Evolutionary conservation across 2,329 filamentous ascomycete genomes (phyloP).

Genomic region (Grosmannia huntii): DNA sequence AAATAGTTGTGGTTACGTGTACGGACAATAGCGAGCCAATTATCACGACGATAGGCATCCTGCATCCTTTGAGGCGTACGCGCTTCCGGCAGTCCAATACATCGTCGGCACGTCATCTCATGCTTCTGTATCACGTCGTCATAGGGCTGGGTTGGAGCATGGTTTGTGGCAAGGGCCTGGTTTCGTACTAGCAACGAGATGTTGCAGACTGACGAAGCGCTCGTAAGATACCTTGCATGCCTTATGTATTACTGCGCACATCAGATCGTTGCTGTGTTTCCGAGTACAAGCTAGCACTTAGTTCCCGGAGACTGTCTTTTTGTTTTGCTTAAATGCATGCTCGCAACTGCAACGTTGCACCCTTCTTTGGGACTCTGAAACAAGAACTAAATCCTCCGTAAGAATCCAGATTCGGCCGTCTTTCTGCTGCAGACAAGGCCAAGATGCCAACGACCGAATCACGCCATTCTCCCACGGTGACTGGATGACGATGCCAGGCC

Average conservation of each 20-base stretch:
- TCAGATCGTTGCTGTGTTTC: background rate
- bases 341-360: no score
- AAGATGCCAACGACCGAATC: no score
- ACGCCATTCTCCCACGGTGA: no score
- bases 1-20: background rate
- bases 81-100: background rate
- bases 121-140: background rate
- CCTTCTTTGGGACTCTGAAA: background rate
- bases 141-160: background rate
- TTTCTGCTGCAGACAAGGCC: no score
- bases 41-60: background rate
- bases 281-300: background rate
- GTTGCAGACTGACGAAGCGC: no score
- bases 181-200: no score
- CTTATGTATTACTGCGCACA: background rate
- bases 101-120: background rate
- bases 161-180: background rate
- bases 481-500: no score
- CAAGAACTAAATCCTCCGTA: no score
- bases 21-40: background rate
- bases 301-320: background rate
- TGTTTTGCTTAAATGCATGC: no score
- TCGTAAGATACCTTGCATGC: no score
- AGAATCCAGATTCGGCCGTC: no score
- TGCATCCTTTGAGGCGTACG: background rate